phyloP scores from a whole-genome alignment of 164 flowering plant species.

The Amborella trichopoda region DNA sequence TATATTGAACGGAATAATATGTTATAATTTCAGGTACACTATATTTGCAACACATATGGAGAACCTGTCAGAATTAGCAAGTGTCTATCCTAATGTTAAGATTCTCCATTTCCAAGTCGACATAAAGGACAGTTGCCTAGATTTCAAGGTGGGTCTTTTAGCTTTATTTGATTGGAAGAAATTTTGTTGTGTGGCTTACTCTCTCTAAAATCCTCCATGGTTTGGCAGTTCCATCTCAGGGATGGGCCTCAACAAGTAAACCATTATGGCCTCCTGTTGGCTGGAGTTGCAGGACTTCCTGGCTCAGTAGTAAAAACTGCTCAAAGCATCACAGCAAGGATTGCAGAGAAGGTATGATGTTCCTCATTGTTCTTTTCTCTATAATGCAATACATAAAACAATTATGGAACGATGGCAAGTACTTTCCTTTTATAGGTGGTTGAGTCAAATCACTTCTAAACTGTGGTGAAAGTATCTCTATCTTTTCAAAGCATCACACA shows the following conservation, averaged over 20 bases:
- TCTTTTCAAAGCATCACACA: too few species aligned
- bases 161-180: not conserved
- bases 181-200: not conserved
- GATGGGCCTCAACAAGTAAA: conserved; percentile 75
- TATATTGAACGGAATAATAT: not conserved
- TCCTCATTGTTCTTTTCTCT: not conserved
- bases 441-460: too few species aligned
- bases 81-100: conserved; percentile 88
- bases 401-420: too few species aligned
- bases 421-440: too few species aligned
- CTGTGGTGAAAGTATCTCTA: too few species aligned
- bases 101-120: conserved; percentile 81
- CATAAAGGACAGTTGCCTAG: conserved; percentile 57
- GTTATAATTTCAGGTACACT: conserved; percentile 46
- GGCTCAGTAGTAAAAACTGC: conserved; percentile 69
- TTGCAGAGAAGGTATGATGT: conserved; percentile 47
- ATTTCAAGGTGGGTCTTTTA: conserved; percentile 60
- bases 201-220: not conserved
- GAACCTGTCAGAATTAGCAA: conserved; percentile 69
- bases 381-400: too few species aligned
- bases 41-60: conserved; percentile 98
- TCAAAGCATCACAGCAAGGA: conserved; percentile 56
- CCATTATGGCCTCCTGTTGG: conserved; percentile 85
- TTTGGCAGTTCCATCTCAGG: conserved; percentile 63
- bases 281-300: conserved; percentile 92